Conservation (phyloP, 495 filamentous ascomycete species). For the Aspergillus bridgeri region DNA sequence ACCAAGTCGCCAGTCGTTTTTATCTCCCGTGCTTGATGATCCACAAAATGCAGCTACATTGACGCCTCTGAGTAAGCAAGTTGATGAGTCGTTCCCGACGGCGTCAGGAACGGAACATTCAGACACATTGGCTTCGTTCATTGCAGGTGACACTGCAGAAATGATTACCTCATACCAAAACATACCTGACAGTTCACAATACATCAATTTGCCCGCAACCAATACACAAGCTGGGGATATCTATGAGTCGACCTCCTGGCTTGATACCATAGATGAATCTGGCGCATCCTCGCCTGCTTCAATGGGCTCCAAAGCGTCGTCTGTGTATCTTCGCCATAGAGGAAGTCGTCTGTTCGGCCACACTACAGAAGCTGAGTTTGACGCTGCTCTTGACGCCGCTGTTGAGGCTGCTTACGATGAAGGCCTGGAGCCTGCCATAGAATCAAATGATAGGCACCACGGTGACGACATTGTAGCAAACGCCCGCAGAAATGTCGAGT, state of each 20-base stretch:
- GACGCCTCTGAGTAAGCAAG: conserved; percentile 1
- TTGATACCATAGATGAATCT: conserved; percentile 96
- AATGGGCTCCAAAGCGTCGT: conserved; percentile 75
- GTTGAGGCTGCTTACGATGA: conserved; percentile 96
- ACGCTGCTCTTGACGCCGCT: conserved; percentile 91
- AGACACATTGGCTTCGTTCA: background rate
- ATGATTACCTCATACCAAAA: conserved; percentile 12
- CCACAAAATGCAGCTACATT: conserved; percentile 13
- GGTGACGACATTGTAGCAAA: conserved; percentile 51
- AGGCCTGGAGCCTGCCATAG: conserved; percentile 70
- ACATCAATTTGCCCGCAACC: conserved; percentile 28
- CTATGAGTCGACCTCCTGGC: conserved; percentile 85
- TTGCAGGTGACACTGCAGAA: background rate
- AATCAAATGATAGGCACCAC: conserved; percentile 36
- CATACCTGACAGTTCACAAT: conserved; percentile 15
- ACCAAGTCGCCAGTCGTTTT: conserved; percentile 40
- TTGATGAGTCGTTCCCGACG: conserved; percentile 6
- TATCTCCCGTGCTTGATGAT: conserved; percentile 31
- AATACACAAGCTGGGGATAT: conserved; percentile 36
- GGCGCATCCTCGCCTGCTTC: conserved; percentile 77
- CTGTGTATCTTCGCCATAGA: conserved; percentile 62
- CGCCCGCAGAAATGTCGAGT: conserved; percentile 65
- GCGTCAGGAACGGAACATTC: conserved; percentile 5
- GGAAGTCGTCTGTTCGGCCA: conserved; percentile 64
- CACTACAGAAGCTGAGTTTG: conserved; percentile 87